Evolutionary conservation across 768 basidiomycete species (phyloP).

Genomic region (Peribolospora kevripleyi): DNA sequence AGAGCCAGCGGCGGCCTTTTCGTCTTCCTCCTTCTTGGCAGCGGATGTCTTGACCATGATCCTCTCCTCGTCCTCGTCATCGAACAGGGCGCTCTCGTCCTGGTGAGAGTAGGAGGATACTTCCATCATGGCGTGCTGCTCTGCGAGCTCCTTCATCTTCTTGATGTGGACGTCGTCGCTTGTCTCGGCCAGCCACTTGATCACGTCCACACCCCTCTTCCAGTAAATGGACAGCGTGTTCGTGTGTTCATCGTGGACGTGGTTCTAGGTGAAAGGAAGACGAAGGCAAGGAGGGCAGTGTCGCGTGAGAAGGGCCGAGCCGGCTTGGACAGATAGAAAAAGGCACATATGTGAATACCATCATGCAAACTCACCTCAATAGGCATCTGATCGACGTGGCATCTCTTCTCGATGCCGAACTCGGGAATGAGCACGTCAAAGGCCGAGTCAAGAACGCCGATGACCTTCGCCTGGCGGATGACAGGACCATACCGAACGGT

Average conservation of each 20-base stretch:
- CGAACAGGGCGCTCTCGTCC: constrained; percentile 68
- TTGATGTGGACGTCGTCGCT: constrained; percentile 87
- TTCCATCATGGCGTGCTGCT: constrained; percentile 70
- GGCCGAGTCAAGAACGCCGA: constrained; percentile 86
- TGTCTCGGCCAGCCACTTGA: constrained; percentile 81
- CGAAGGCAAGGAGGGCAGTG: background rate
- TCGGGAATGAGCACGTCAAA: constrained; percentile 91
- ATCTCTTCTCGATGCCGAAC: constrained; percentile 96
- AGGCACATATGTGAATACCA: constrained; percentile 9
- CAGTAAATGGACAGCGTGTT: constrained; percentile 87
- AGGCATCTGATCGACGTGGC: constrained; percentile 97
- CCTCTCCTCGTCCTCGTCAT: constrained; percentile 51
- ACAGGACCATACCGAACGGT: constrained; percentile 90
- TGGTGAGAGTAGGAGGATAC: constrained; percentile 60
- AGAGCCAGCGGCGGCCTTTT: constrained; percentile 30
- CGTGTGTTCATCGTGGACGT: constrained; percentile 83
- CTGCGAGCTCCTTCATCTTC: constrained; percentile 78
- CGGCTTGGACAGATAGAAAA: background rate
- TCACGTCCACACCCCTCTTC: constrained; percentile 64
- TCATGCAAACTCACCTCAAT: constrained; percentile 43
- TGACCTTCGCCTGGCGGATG: constrained; percentile 77
- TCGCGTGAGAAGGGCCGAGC: too few species aligned
- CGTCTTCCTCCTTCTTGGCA: constrained; percentile 18
- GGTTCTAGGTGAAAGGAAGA: constrained; percentile 32
- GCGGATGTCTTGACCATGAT: constrained; percentile 40